Evolutionary conservation across 768 basidiomycete species (phyloP).

Genomic region (Kwoniella mangroviensis): DNA sequence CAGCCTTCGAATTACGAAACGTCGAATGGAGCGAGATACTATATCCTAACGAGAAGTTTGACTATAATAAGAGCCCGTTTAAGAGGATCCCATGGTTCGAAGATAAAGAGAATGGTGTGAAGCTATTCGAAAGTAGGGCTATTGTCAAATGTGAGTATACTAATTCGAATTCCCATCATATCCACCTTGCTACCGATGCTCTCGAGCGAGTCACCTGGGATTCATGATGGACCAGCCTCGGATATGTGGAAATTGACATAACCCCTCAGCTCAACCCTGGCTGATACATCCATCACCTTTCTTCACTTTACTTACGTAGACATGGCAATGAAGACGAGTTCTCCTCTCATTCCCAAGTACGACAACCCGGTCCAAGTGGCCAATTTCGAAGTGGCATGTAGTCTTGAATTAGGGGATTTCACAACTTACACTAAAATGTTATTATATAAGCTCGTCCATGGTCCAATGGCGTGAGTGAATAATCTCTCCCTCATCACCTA

Average conservation of each 20-base stretch:
- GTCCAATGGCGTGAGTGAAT: constrained; percentile 58
- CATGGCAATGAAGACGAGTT: constrained; percentile 63
- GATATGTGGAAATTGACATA: too few relatives aligned
- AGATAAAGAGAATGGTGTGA: constrained; percentile 65
- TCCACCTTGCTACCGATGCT: too few relatives aligned
- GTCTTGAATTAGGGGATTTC: constrained; percentile 66
- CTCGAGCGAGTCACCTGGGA: too few relatives aligned
- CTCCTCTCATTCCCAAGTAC: constrained; percentile 61
- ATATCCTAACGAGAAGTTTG: constrained; percentile 1
- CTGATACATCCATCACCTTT: background rate
- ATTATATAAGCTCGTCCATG: constrained; percentile 63
- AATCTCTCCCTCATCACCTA: too few relatives aligned
- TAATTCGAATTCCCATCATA: background rate
- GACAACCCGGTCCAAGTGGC: constrained; percentile 59
- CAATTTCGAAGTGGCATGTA: constrained; percentile 56
- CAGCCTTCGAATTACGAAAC: constrained; percentile 11
- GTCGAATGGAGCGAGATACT: constrained; percentile 7
- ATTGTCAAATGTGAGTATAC: constrained; percentile 31
- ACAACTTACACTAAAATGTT: constrained; percentile 62
- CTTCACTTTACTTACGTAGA: constrained; percentile 59
- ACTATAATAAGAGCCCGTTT: constrained; percentile 61
- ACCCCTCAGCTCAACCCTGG: background rate
- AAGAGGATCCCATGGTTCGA: constrained; percentile 68
- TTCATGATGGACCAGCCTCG: too few relatives aligned
- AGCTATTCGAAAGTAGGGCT: constrained; percentile 60